Percentiles rank a stretch among this genome's conserved stretches.
phyloP scores from a whole-genome alignment of 805 yeast genomes.

The Wickerhamiella kazuoi region DNA sequence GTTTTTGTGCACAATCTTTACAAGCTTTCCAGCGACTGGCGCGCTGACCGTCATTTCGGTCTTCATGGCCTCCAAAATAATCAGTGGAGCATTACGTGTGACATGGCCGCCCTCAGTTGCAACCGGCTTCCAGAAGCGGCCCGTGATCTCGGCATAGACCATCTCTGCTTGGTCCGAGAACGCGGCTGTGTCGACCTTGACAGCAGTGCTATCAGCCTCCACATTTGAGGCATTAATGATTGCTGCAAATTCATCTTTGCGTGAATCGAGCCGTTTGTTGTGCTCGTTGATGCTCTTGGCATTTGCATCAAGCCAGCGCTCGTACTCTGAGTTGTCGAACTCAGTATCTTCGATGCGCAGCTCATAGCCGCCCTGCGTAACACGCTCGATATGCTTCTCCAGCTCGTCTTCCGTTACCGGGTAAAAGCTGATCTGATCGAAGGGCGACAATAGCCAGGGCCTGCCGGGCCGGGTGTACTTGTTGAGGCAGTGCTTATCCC shows the following conservation, averaged over 20 bases:
- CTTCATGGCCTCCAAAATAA: conserved; percentile 95
- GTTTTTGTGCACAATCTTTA: conserved; percentile 40
- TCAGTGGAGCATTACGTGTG: conserved; percentile 54
- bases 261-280: conserved; percentile 38
- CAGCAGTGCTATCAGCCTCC: conserved; percentile 16
- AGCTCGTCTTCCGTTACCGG: conserved; percentile 78
- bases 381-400: conserved; percentile 51
- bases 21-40: conserved; percentile 25
- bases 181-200: conserved; percentile 28
- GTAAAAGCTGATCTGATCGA: conserved; percentile 87
- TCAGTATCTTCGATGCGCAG: conserved; percentile 60
- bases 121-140: conserved; percentile 84
- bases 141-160: conserved; percentile 91
- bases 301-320: conserved; percentile 61
- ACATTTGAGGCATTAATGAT: conserved; percentile 38
- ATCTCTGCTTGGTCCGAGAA: conserved; percentile 65
- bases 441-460: conserved; percentile 86
- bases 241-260: conserved; percentile 69
- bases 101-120: conserved; percentile 66
- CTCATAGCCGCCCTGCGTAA: conserved; percentile 60
- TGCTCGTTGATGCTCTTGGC: conserved; percentile 43
- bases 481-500: conserved; percentile 74
- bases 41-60: conserved; percentile 86
- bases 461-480: conserved; percentile 26
- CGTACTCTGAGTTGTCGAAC: conserved; percentile 67